A percentile compares a stretch with the other conserved stretches of the same genome.
phyloP scores from a whole-genome alignment of 768 basidiomycete genomes.

The Suillus decipiens region DNA sequence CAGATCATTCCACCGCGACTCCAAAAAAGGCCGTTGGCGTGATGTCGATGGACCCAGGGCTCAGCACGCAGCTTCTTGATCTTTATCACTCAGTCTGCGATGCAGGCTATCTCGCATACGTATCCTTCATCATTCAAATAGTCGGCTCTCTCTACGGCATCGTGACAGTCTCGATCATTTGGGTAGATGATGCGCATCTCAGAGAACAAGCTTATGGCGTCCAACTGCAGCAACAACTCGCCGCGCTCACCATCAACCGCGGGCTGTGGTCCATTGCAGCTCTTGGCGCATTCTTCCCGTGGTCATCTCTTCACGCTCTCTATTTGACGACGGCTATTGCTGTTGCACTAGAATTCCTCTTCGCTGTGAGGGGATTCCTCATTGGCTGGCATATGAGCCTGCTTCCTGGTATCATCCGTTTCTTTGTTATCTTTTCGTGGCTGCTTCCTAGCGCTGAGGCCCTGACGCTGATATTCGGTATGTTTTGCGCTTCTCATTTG shows the following conservation, averaged over 20 bases:
- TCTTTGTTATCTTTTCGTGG: constrained; percentile 7
- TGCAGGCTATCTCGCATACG: background rate
- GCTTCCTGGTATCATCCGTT: background rate
- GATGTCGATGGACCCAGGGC: constrained; percentile 8
- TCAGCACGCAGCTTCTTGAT: constrained; percentile 7
- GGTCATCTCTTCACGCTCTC: constrained; percentile 5
- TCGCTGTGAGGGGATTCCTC: constrained; percentile 5
- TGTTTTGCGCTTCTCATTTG: background rate
- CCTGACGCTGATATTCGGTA: constrained; percentile 3
- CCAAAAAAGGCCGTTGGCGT: background rate
- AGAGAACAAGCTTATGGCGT: background rate
- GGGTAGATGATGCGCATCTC: constrained; percentile 5
- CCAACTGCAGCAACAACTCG: constrained; percentile 6
- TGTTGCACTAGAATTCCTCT: constrained; percentile 5
- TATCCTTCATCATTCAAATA: background rate
- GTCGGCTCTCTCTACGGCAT: constrained; percentile 5
- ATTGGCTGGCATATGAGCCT: constrained; percentile 4
- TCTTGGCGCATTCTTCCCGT: constrained; percentile 2
- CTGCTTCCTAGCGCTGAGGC: constrained; percentile 4
- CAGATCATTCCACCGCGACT: constrained; percentile 1
- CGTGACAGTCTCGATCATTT: constrained; percentile 7
- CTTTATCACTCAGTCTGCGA: constrained; percentile 6
- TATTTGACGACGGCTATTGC: constrained; percentile 2
- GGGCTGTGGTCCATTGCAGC: constrained; percentile 8
- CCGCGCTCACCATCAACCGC: constrained; percentile 8